A percentile compares a stretch with the other conserved stretches of the same genome.
Conservation (phyloP, 2,329 filamentous ascomycete genomes). For the Sclerotinia borealis region DNA sequence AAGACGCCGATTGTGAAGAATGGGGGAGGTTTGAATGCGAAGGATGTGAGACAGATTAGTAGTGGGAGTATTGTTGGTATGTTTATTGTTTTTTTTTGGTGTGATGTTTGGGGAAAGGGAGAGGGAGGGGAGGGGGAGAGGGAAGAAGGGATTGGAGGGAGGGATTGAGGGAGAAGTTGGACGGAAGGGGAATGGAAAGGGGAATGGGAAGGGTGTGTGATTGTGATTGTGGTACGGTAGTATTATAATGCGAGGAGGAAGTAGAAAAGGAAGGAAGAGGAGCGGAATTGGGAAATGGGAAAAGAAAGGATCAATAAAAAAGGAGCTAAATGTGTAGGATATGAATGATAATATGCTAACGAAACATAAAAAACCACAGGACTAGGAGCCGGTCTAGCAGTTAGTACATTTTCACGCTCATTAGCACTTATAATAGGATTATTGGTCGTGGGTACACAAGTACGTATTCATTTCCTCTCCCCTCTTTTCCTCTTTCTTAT, state of each 20-base stretch:
- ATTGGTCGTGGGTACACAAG: slow-evolving; percentile 46
- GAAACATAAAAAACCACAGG: slow-evolving; percentile 12
- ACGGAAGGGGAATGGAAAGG: no score
- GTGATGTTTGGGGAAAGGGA: not conserved
- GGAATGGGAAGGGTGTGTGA: no score
- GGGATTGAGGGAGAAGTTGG: no score
- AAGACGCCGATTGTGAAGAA: slow-evolving; percentile 19
- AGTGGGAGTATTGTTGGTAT: slow-evolving; percentile 30
- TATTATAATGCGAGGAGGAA: no score
- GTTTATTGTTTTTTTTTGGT: not conserved
- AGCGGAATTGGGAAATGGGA: not conserved
- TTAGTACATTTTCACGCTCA: slow-evolving; percentile 65
- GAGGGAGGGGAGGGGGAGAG: not conserved
- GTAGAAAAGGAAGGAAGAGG: no score
- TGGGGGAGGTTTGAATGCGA: slow-evolving; percentile 23
- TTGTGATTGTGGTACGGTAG: no score
- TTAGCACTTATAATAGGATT: slow-evolving; percentile 62
- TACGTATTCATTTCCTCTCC: slow-evolving; percentile 5
- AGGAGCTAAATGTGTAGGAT: no score
- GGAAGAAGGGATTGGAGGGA: not conserved
- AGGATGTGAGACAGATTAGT: slow-evolving; percentile 31
- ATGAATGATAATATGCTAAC: not conserved
- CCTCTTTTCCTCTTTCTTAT: not conserved
- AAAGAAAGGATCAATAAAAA: no score
- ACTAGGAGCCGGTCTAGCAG: slow-evolving; percentile 40